Conservation (phyloP, 169 alveolate genomes). For the Plasmodium adleri region DNA sequence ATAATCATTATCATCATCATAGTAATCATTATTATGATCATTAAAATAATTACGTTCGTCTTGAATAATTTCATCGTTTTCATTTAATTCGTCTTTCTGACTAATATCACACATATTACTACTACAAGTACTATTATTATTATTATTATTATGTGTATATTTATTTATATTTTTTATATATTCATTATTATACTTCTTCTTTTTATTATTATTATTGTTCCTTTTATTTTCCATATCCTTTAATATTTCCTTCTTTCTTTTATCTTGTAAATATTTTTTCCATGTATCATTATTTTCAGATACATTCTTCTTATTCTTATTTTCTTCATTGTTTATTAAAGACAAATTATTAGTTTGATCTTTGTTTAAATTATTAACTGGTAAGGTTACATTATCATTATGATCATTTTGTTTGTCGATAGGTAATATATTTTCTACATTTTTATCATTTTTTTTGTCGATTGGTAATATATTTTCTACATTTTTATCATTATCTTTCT, state of each 20-base stretch:
- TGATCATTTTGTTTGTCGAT: background rate
- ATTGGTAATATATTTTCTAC: too few species aligned
- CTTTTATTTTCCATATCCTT: conserved; percentile 35
- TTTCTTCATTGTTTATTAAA: background rate
- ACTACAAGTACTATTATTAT: background rate
- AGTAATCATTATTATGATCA: background rate
- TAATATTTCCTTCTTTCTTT: conserved; percentile 55
- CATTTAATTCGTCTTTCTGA: background rate
- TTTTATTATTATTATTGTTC: background rate
- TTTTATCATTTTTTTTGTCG: background rate
- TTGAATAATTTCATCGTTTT: background rate
- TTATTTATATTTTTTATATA: background rate
- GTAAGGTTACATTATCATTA: background rate
- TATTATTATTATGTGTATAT: background rate
- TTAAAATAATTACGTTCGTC: background rate
- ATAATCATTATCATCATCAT: background rate
- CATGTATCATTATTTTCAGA: conserved; percentile 30
- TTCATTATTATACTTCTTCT: background rate
- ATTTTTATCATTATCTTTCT: background rate
- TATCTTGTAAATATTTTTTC: conserved; percentile 41
- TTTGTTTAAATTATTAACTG: background rate
- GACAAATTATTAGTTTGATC: background rate
- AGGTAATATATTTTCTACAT: background rate
- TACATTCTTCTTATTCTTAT: background rate
- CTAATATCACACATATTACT: background rate